These are phyloP conservation scores for Aspergillus japonicus DNA, from an alignment of 2,329 filamentous ascomycete species.

Conservation along the genomic window DNA sequence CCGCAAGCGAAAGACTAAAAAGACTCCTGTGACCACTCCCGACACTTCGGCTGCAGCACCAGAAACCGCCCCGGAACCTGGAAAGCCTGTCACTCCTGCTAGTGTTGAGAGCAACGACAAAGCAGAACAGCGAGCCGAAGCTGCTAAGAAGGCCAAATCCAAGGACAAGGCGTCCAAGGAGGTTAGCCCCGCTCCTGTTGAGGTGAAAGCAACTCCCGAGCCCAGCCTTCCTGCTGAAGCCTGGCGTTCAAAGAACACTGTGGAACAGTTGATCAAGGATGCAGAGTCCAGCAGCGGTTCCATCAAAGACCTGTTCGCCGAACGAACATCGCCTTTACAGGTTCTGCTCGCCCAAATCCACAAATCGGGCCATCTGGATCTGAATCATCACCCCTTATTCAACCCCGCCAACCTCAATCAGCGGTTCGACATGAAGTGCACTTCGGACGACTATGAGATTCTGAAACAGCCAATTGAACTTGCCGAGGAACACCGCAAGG, in stretches of 20 bases:
- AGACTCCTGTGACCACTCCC: conserved; percentile 34
- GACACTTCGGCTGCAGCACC: conserved; percentile 17
- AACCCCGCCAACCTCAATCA: conserved; percentile 43
- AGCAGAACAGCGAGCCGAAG: conserved; percentile 14
- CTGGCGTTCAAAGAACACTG: conserved; percentile 42
- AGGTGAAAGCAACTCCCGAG: conserved; percentile 21
- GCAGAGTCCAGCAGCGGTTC: conserved; percentile 34
- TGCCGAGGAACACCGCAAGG: conserved; percentile 44
- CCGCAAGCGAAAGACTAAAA: conserved; percentile 60
- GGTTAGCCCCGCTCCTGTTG: conserved; percentile 17
- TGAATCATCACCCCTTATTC: conserved; percentile 41
- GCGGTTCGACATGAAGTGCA: conserved; percentile 45
- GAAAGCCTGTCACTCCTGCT: conserved; percentile 18
- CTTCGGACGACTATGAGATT: conserved; percentile 40
- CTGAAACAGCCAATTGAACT: conserved; percentile 41
- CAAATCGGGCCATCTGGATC: conserved; percentile 36
- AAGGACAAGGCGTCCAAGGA: conserved; percentile 27
- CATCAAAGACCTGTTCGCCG: conserved; percentile 43
- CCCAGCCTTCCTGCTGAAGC: conserved; percentile 27
- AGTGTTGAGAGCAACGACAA: conserved; percentile 21
- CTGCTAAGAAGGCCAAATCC: conserved; percentile 24
- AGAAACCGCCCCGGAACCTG: conserved; percentile 14
- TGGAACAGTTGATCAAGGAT: conserved; percentile 41
- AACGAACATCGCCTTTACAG: conserved; percentile 40
- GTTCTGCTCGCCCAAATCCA: conserved; percentile 41